Percentiles rank a stretch among this genome's conserved stretches.
phyloP scores from a whole-genome alignment of 169 alveolate species.

The Besnoitia besnoiti region DNA sequence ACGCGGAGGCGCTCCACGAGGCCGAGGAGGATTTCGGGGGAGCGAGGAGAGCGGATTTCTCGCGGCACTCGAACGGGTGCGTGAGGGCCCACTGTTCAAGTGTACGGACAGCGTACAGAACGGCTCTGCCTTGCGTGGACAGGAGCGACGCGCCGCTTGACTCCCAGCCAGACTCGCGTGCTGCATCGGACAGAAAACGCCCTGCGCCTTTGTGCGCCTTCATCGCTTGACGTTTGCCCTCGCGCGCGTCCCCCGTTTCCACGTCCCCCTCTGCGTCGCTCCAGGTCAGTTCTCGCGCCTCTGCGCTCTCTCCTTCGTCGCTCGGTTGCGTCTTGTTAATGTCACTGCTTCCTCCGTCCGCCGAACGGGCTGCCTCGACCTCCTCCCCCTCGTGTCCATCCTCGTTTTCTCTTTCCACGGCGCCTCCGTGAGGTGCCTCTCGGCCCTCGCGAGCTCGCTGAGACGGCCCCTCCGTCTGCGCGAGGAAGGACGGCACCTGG shows the following conservation, averaged over 20 bases:
- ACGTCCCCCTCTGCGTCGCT: background rate
- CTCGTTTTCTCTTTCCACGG: background rate
- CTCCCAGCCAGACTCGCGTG: background rate
- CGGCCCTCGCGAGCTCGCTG: background rate
- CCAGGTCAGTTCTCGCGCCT: background rate
- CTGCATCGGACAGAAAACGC: background rate
- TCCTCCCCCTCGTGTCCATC: background rate
- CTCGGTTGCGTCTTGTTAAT: background rate
- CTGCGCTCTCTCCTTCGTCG: too few species aligned
- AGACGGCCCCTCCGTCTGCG: background rate
- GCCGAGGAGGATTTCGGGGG: too few species aligned
- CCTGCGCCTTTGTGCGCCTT: background rate
- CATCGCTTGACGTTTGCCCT: background rate
- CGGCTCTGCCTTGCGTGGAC: background rate
- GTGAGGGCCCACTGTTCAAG: conserved; percentile 17
- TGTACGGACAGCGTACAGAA: background rate
- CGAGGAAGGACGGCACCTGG: background rate
- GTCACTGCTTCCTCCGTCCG: too few species aligned
- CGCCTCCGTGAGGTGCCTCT: background rate
- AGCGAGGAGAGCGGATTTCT: background rate
- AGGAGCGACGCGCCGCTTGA: background rate
- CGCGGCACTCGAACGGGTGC: background rate
- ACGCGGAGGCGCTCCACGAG: too few species aligned
- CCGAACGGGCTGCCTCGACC: too few species aligned
- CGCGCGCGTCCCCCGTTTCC: background rate